phyloP scores from a whole-genome alignment of 1,284 basidiomycete genomes.

The Caloboletus inedulis region DNA sequence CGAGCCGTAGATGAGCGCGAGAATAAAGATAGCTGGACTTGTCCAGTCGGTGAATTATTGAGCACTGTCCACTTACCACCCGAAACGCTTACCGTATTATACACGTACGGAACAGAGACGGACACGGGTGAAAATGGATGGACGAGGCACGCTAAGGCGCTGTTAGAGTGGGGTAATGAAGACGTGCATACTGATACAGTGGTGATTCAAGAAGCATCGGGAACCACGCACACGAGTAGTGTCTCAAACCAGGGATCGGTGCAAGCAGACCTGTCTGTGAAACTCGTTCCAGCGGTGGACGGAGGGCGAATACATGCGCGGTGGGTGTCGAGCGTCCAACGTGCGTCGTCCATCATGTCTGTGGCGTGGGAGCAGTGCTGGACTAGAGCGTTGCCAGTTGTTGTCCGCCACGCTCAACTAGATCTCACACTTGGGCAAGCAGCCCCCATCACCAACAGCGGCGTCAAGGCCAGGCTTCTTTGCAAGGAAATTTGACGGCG shows the following conservation, averaged over 20 bases:
- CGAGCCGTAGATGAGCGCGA: conserved; percentile 9
- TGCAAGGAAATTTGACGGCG: conserved; percentile 1
- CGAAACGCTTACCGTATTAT: conserved; percentile 1
- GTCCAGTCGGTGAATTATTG: conserved; percentile 1
- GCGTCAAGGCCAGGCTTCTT: conserved; percentile 7
- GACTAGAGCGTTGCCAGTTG: neutral
- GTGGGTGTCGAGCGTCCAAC: neutral
- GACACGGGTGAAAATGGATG: neutral
- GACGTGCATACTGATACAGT: neutral
- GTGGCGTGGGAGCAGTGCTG: conserved; percentile 25
- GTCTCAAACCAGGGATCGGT: neutral
- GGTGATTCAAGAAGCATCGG: neutral
- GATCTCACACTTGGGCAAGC: conserved; percentile 11
- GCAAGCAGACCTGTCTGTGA: neutral
- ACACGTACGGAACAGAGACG: conserved; percentile 5
- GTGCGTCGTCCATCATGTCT: conserved; percentile 5
- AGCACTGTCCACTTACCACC: neutral
- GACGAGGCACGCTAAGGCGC: conserved; percentile 3
- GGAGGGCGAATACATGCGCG: neutral
- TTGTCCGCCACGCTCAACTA: conserved; percentile 15
- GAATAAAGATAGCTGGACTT: neutral
- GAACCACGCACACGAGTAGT: neutral
- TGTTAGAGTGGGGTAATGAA: conserved; percentile 8
- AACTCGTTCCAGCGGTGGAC: conserved; percentile 10
- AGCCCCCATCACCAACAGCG: conserved; percentile 12